Conservation (phyloP, 768 basidiomycete species). For the Rhizopogon vulgaris region DNA sequence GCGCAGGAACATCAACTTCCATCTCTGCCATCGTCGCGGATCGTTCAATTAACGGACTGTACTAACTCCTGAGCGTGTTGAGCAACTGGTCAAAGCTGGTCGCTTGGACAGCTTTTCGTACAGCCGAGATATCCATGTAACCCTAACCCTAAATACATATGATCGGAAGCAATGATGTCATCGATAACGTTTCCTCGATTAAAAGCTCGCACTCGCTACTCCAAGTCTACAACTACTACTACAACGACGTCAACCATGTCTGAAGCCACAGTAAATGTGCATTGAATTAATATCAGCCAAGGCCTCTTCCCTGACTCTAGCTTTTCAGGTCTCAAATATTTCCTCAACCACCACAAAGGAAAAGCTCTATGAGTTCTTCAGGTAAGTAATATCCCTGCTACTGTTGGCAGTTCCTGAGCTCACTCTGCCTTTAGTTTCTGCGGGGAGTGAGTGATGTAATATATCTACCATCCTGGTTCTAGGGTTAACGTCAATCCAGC, state of each 20-base stretch:
- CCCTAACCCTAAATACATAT: too few relatives aligned
- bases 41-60: too few relatives aligned
- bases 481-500: conserved; percentile 28
- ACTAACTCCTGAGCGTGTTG: too few relatives aligned
- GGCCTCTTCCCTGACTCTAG: neutral
- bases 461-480: neutral
- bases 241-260: conserved; percentile 16
- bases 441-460: conserved; percentile 52
- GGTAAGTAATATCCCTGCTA: conserved; percentile 50
- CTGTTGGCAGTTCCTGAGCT: conserved; percentile 1
- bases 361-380: conserved; percentile 76
- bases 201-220: too few relatives aligned
- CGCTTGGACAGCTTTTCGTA: too few relatives aligned
- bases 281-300: conserved; percentile 24
- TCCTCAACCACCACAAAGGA: conserved; percentile 56
- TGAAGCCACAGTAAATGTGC: conserved; percentile 16
- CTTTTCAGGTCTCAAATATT: conserved; percentile 62
- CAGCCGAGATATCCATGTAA: too few relatives aligned
- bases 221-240: neutral
- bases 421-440: conserved; percentile 57
- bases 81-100: too few relatives aligned
- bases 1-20: conserved; percentile 56
- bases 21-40: conserved; percentile 45
- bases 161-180: neutral
- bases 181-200: too few relatives aligned